These are phyloP conservation scores for Diaporthe citrichinensis DNA, from an alignment of 2,329 filamentous ascomycete genomes.

Conservation along the genomic window DNA sequence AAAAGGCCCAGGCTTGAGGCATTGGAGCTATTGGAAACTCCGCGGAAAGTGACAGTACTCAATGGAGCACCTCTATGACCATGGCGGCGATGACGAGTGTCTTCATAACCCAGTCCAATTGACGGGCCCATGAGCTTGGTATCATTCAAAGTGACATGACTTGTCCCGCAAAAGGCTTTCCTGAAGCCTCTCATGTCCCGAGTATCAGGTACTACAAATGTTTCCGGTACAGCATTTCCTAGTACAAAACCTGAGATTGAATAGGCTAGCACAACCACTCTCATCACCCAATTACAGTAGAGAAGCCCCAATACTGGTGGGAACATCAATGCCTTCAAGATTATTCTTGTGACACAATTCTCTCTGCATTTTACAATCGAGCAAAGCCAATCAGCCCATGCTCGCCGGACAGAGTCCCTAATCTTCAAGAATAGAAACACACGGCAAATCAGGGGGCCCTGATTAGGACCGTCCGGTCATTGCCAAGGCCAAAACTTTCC, in stretches of 20 bases:
- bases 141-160: not conserved
- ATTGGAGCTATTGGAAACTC: not conserved
- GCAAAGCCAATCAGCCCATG: not conserved
- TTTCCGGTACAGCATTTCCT: not conserved
- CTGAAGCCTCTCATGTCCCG: too few species aligned
- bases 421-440: constrained; percentile 24
- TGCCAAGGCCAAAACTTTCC: constrained; percentile 17
- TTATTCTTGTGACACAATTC: not conserved
- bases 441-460: not conserved
- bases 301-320: not conserved
- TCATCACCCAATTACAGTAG: not conserved
- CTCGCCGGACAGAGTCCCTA: not conserved
- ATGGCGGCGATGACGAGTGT: not conserved
- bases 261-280: not conserved
- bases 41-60: not conserved
- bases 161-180: not conserved
- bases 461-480: not conserved
- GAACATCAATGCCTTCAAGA: not conserved
- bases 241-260: not conserved
- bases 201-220: not conserved
- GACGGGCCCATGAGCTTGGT: not conserved
- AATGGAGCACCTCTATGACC: not conserved
- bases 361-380: not conserved
- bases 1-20: not conserved
- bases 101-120: not conserved